Evolutionary conservation across 768 basidiomycete genomes (phyloP).

Genomic region (Rhodotorula paludigena): DNA sequence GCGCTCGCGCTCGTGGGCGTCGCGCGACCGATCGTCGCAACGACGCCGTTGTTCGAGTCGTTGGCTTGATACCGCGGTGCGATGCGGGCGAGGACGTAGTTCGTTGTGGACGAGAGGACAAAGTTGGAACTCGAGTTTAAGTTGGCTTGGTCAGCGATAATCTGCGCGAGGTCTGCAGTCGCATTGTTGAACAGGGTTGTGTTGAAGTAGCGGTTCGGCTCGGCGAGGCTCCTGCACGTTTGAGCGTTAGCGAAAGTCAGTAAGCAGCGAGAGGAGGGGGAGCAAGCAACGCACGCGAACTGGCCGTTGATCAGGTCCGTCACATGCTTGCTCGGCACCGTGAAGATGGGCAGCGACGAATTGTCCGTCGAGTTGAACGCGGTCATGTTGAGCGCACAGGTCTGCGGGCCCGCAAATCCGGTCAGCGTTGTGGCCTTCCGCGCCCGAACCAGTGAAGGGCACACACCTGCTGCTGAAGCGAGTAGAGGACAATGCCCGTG

Average conservation of each 20-base stretch:
- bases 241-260: neutral
- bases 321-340: neutral
- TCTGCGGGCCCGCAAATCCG: neutral
- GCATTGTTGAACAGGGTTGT: constrained; percentile 6
- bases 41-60: constrained; percentile 10
- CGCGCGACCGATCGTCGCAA: constrained; percentile 15
- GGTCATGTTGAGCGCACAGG: constrained; percentile 8
- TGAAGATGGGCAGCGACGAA: constrained; percentile 18
- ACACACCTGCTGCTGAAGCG: neutral
- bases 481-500: neutral
- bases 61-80: neutral
- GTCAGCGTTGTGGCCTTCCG: neutral
- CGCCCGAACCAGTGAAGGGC: too few species aligned
- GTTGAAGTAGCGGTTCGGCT: constrained; percentile 14
- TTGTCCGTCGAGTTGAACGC: neutral
- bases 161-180: neutral
- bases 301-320: neutral
- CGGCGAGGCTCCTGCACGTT: constrained; percentile 6
- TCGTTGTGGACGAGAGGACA: neutral
- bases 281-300: neutral
- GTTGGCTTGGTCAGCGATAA: neutral
- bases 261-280: neutral
- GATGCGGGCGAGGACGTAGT: constrained; percentile 14
- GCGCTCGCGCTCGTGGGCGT: neutral
- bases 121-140: neutral